These are phyloP conservation scores for Tarenaya hassleriana DNA, from an alignment of 345 rosid species.

Conservation along the genomic window DNA sequence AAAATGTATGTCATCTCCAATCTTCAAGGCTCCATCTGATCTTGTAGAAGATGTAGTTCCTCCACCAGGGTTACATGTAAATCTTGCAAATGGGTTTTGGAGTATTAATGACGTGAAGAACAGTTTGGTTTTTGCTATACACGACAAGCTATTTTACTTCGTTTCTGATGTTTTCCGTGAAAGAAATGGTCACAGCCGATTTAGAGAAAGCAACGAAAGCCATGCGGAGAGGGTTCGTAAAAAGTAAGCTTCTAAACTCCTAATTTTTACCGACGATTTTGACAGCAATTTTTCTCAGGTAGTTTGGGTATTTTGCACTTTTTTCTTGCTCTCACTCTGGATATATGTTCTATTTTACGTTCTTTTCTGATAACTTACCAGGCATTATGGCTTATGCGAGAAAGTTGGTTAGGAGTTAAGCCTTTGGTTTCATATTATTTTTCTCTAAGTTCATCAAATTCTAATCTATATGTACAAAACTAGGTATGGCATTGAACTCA, in stretches of 20 bases:
- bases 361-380: slow-evolving; percentile 5
- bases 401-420: slow-evolving; percentile 3
- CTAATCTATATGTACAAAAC: slow-evolving; percentile 24
- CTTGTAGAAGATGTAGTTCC: slow-evolving; percentile 22
- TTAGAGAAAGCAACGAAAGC: slow-evolving; percentile 30
- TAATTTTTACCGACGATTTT: slow-evolving; percentile 5
- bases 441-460: slow-evolving; percentile 22
- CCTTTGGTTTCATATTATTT: slow-evolving; percentile 8
- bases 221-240: slow-evolving; percentile 40
- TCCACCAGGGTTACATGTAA: slow-evolving; percentile 31
- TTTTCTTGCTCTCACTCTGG: slow-evolving; percentile 8
- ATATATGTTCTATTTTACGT: background rate
- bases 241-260: slow-evolving; percentile 43
- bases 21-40: slow-evolving; percentile 42
- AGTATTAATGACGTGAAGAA: slow-evolving; percentile 49
- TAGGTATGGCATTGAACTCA: slow-evolving; percentile 60
- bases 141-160: slow-evolving; percentile 58
- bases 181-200: slow-evolving; percentile 47
- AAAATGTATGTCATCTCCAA: slow-evolving; percentile 75
- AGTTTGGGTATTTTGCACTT: slow-evolving; percentile 13
- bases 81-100: slow-evolving; percentile 61
- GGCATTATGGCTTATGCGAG: slow-evolving; percentile 7
- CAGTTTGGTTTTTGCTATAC: slow-evolving; percentile 58
- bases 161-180: slow-evolving; percentile 35
- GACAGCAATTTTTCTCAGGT: slow-evolving; percentile 15